phyloP scores from a whole-genome alignment of 257 asterid species.

The Petunia secreta region DNA sequence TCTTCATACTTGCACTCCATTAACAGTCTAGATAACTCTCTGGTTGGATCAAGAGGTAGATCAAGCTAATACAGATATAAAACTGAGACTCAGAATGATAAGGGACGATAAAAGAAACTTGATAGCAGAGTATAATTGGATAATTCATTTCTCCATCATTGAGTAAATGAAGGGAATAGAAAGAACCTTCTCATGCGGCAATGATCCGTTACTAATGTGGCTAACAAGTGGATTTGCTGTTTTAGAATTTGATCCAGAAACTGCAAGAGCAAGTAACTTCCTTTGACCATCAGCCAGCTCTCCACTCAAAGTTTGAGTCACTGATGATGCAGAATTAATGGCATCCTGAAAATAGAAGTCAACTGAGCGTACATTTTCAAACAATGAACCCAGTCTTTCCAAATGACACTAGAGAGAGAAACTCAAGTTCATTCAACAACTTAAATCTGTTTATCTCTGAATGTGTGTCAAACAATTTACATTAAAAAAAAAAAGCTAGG shows the following conservation, averaged over 20 bases:
- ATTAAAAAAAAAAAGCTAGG: no score
- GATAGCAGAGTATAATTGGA: background rate
- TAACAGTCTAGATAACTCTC: slow-evolving; percentile 79
- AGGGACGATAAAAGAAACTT: background rate
- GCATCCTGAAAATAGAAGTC: slow-evolving; percentile 64
- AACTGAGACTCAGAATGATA: background rate
- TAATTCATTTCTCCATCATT: slow-evolving; percentile 4
- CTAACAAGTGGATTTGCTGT: slow-evolving; percentile 57
- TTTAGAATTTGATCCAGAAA: slow-evolving; percentile 53
- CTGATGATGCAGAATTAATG: slow-evolving; percentile 76
- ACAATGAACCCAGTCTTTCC: background rate
- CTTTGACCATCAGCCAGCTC: slow-evolving; percentile 94
- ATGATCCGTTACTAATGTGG: slow-evolving; percentile 87
- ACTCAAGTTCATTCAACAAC: no score
- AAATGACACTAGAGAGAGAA: no score
- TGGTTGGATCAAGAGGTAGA: slow-evolving; percentile 90
- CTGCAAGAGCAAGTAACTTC: slow-evolving; percentile 63
- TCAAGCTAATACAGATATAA: slow-evolving; percentile 54
- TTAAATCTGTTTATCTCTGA: no score
- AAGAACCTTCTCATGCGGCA: slow-evolving; percentile 86
- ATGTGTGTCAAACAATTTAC: no score
- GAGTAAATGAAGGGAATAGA: slow-evolving; percentile 15
- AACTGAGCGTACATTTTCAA: background rate
- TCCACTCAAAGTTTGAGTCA: slow-evolving; percentile 78
- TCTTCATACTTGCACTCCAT: slow-evolving; percentile 86